A percentile compares a stretch with the other conserved stretches of the same genome.
phyloP scores from a whole-genome alignment of 2,329 filamentous ascomycete genomes.

The Venturia carpophila region DNA sequence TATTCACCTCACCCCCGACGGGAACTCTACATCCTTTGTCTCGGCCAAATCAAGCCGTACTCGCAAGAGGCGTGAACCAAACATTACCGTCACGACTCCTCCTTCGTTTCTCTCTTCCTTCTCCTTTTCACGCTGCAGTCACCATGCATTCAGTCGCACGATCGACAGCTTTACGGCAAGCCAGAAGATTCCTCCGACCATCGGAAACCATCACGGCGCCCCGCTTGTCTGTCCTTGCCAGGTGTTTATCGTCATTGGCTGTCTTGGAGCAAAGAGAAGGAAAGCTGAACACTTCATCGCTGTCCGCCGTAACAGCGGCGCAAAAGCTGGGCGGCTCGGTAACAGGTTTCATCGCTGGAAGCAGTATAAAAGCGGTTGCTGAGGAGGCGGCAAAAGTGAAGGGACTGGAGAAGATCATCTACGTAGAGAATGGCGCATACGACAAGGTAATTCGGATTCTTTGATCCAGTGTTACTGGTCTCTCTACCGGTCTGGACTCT shows the following conservation, averaged over 20 bases:
- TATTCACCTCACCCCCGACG: background rate
- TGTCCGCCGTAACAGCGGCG: conserved; percentile 79
- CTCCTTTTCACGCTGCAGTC: background rate
- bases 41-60: background rate
- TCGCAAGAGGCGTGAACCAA: background rate
- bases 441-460: conserved; percentile 61
- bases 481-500: background rate
- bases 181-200: conserved; percentile 11
- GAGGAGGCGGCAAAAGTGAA: conserved; percentile 81
- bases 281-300: conserved; percentile 71
- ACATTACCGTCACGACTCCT: conserved; percentile 1
- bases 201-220: conserved; percentile 33
- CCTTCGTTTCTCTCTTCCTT: background rate
- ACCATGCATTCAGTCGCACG: conserved; percentile 18
- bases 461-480: background rate
- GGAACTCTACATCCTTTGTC: background rate
- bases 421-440: conserved; percentile 81
- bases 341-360: conserved; percentile 81
- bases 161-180: conserved; percentile 18
- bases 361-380: conserved; percentile 65
- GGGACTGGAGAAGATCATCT: conserved; percentile 85
- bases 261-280: conserved; percentile 90
- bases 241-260: conserved; percentile 79
- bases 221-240: conserved; percentile 50
- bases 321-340: conserved; percentile 77